Evolutionary conservation across 129 eudicot species (phyloP).

Genomic region (Artemisia annua): DNA sequence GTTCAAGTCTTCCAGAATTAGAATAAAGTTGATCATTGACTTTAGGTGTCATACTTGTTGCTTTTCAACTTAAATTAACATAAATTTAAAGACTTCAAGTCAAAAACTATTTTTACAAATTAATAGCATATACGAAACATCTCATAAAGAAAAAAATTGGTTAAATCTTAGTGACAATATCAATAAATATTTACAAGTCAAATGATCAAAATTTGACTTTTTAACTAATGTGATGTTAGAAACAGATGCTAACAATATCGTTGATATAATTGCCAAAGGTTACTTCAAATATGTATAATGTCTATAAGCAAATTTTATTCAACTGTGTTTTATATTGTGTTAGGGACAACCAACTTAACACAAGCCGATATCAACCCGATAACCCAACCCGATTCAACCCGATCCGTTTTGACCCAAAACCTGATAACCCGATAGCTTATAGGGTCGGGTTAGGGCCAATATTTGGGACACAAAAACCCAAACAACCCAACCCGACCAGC

Average conservation of each 20-base stretch:
- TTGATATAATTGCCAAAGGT: not conserved
- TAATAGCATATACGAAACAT: slow-evolving; percentile 8
- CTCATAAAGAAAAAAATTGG: not conserved
- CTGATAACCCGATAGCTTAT: too few species aligned
- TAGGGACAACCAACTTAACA: slow-evolving; percentile 33
- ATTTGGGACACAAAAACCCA: too few species aligned
- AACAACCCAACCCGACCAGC: too few species aligned
- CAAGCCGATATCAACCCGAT: too few species aligned
- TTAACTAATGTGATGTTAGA: not conserved
- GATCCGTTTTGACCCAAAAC: too few species aligned
- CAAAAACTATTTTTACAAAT: not conserved
- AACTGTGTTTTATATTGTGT: too few species aligned
- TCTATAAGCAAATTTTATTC: too few species aligned
- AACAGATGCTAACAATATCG: not conserved
- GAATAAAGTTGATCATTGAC: slow-evolving; percentile 14
- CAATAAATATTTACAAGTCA: not conserved
- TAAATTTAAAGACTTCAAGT: not conserved
- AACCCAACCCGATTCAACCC: too few species aligned
- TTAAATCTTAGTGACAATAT: not conserved
- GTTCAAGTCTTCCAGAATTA: not conserved
- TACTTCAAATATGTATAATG: too few species aligned
- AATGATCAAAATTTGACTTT: not conserved
- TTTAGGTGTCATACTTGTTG: not conserved
- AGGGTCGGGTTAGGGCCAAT: too few species aligned
- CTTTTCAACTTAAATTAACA: slow-evolving; percentile 9